Percentiles rank a stretch among this genome's conserved stretches.
These are phyloP conservation scores for Blakeslea trispora DNA, from an alignment of 371 early-diverging fungal genomes.

Conservation along the genomic window DNA sequence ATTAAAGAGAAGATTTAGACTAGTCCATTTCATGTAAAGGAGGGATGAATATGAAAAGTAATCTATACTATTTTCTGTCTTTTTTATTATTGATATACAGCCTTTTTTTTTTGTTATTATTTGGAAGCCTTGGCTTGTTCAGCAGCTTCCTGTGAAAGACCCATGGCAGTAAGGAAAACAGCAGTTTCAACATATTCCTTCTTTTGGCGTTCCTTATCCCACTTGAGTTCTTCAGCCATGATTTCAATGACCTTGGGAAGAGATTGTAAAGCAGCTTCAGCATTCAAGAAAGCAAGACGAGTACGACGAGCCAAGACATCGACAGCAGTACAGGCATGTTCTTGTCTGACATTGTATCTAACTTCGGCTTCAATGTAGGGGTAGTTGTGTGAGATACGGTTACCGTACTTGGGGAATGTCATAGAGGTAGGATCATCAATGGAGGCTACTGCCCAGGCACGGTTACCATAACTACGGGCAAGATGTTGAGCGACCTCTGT, in stretches of 20 bases:
- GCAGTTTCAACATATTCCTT: slow-evolving; percentile 73
- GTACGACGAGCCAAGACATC: slow-evolving; percentile 96
- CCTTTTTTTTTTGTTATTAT: slow-evolving; percentile 7
- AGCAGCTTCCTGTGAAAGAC: slow-evolving; percentile 51
- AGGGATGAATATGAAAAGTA: too few relatives aligned
- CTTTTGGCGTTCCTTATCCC: slow-evolving; percentile 69
- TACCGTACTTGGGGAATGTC: slow-evolving; percentile 83
- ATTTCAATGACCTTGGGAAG: slow-evolving; percentile 90
- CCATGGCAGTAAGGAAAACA: slow-evolving; percentile 89
- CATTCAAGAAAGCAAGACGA: slow-evolving; percentile 94
- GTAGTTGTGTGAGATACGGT: slow-evolving; percentile 81
- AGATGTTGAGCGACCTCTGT: slow-evolving; percentile 94
- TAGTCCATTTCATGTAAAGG: too few relatives aligned
- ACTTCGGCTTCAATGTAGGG: slow-evolving; percentile 97
- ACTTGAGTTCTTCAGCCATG: slow-evolving; percentile 88
- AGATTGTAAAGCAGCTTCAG: slow-evolving; percentile 87
- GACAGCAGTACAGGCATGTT: slow-evolving; percentile 93
- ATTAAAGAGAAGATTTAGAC: too few relatives aligned
- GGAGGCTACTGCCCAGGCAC: slow-evolving; percentile 90
- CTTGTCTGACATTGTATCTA: slow-evolving; percentile 89
- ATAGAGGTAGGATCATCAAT: slow-evolving; percentile 72
- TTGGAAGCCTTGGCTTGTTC: slow-evolving; percentile 8
- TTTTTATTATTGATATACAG: slow-evolving; percentile 1
- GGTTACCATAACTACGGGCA: slow-evolving; percentile 92
- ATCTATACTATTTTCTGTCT: too few relatives aligned